A percentile compares a stretch with the other conserved stretches of the same genome.
Conservation (phyloP, 1,139 yeast species). For the Pichia norvegensis region DNA sequence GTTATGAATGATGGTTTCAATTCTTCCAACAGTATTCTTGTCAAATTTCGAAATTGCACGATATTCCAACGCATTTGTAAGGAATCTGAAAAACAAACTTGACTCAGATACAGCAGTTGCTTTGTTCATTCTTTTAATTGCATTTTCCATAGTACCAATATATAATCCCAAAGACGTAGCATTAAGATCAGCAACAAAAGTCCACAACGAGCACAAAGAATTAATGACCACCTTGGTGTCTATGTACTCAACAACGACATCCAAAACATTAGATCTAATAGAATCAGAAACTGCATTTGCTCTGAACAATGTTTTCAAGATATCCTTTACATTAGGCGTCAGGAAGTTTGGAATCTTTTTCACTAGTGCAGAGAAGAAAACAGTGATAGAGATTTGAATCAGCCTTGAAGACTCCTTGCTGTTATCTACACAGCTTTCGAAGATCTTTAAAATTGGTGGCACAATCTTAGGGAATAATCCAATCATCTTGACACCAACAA, state of each 20-base stretch:
- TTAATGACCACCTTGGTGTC: slow-evolving; percentile 58
- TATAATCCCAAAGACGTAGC: slow-evolving; percentile 58
- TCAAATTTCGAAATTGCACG: slow-evolving; percentile 53
- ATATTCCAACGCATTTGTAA: slow-evolving; percentile 65
- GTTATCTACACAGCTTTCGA: slow-evolving; percentile 35
- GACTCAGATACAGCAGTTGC: slow-evolving; percentile 67
- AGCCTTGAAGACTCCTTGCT: slow-evolving; percentile 32
- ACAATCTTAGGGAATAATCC: slow-evolving; percentile 80
- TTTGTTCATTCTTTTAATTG: slow-evolving; percentile 63
- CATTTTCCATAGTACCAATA: slow-evolving; percentile 55
- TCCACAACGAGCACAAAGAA: slow-evolving; percentile 60
- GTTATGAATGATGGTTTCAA: slow-evolving; percentile 68
- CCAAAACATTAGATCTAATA: slow-evolving; percentile 59
- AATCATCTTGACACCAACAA: slow-evolving; percentile 78
- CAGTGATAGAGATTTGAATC: slow-evolving; percentile 58
- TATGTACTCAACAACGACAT: slow-evolving; percentile 57
- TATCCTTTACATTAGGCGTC: slow-evolving; percentile 56
- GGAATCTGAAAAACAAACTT: slow-evolving; percentile 60
- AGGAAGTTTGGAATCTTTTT: slow-evolving; percentile 85
- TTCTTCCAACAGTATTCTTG: slow-evolving; percentile 66
- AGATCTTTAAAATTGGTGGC: slow-evolving; percentile 62
- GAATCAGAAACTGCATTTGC: slow-evolving; percentile 51
- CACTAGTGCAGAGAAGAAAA: slow-evolving; percentile 65
- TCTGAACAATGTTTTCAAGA: slow-evolving; percentile 49
- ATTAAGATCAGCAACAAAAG: slow-evolving; percentile 36